phyloP scores from a whole-genome alignment of 805 yeast genomes.

The Lipomyces yamanashiensis region DNA sequence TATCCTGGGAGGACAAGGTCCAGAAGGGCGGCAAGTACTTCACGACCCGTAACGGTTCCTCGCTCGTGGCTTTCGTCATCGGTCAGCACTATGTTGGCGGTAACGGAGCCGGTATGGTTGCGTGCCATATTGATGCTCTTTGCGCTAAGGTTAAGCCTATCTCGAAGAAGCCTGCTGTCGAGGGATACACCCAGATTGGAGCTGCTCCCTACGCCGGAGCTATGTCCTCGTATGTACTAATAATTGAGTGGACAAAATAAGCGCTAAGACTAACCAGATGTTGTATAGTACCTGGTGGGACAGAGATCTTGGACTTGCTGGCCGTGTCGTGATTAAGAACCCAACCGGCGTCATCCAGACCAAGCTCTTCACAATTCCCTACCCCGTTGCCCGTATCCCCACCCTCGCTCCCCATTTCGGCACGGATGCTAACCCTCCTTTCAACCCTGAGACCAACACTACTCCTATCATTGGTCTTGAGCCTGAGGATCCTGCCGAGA shows the following conservation, averaged over 20 bases:
- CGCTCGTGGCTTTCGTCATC: slow-evolving; percentile 69
- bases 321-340: slow-evolving; percentile 64
- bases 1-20: slow-evolving; percentile 53
- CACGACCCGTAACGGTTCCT: slow-evolving; percentile 70
- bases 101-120: slow-evolving; percentile 63
- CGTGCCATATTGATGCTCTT: slow-evolving; percentile 61
- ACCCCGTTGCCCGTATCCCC: slow-evolving; percentile 75
- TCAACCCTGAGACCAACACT: slow-evolving; percentile 74
- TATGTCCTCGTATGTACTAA: slow-evolving; percentile 42
- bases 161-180: slow-evolving; percentile 62
- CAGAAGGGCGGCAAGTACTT: slow-evolving; percentile 60
- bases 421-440: slow-evolving; percentile 66
- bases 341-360: slow-evolving; percentile 43
- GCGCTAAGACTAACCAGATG: not conserved
- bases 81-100: slow-evolving; percentile 70
- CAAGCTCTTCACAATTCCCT: slow-evolving; percentile 48
- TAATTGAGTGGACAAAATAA: not conserved
- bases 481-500: slow-evolving; percentile 41
- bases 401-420: slow-evolving; percentile 90
- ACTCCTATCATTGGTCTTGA: slow-evolving; percentile 76
- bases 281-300: slow-evolving; percentile 65
- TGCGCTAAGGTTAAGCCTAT: slow-evolving; percentile 65
- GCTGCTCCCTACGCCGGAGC: slow-evolving; percentile 86
- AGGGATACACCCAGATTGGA: slow-evolving; percentile 78
- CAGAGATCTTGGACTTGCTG: slow-evolving; percentile 85